A percentile compares a stretch with the other conserved stretches of the same genome.
phyloP scores from a whole-genome alignment of 2,329 filamentous ascomycete genomes.

The Hymenoscyphus scutula region DNA sequence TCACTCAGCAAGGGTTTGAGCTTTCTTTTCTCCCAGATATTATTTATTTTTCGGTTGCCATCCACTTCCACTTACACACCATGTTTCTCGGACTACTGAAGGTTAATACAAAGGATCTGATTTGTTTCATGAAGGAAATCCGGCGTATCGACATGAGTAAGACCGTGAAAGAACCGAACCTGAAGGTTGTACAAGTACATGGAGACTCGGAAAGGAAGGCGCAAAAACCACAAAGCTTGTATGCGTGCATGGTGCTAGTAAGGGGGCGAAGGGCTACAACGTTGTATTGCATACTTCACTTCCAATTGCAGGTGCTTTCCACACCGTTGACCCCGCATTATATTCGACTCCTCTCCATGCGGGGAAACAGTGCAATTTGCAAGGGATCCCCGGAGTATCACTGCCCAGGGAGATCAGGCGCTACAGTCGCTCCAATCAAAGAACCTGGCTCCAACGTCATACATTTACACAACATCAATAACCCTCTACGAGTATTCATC shows the following conservation, averaged over 20 bases:
- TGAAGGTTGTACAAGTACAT: too few relatives aligned
- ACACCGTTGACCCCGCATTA: slow-evolving; percentile 18
- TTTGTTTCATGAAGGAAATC: neutral
- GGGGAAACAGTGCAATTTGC: slow-evolving; percentile 8
- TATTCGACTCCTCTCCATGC: neutral
- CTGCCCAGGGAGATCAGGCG: slow-evolving; percentile 4
- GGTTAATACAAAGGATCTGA: too few relatives aligned
- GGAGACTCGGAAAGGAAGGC: neutral
- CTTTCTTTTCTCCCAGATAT: neutral
- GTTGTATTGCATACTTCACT: too few relatives aligned
- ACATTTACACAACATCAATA: neutral
- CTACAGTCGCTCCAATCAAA: slow-evolving; percentile 25
- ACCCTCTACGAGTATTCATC: neutral
- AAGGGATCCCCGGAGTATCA: neutral
- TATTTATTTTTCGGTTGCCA: neutral
- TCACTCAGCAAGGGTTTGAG: too few relatives aligned
- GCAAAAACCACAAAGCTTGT: slow-evolving; percentile 17
- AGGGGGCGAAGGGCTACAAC: too few relatives aligned
- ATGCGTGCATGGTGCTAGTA: neutral
- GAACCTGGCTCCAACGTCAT: slow-evolving; percentile 19
- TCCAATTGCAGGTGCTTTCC: too few relatives aligned
- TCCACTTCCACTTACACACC: neutral
- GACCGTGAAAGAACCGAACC: slow-evolving; percentile 18
- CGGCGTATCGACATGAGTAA: slow-evolving; percentile 13
- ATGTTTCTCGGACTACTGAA: neutral